Percentiles rank a stretch among this genome's conserved stretches.
phyloP scores from a whole-genome alignment of 805 yeast species.

The Saturnispora halmiae region DNA sequence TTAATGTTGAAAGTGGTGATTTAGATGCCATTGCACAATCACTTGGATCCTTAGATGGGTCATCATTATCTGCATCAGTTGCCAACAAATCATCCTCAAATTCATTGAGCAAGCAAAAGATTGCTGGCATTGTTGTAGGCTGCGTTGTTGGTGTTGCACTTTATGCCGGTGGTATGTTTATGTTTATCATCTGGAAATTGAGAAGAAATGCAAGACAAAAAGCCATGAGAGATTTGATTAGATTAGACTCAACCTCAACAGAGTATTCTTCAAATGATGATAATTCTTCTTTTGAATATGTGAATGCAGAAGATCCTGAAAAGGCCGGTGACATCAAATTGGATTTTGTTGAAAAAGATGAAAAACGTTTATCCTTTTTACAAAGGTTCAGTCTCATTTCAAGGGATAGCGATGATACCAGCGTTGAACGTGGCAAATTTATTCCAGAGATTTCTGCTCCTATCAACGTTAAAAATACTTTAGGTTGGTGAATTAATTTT shows the following conservation, averaged over 20 bases:
- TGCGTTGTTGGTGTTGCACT: constrained; percentile 67
- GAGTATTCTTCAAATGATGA: constrained; percentile 1
- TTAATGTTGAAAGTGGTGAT: constrained; percentile 6
- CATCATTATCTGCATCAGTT: constrained; percentile 13
- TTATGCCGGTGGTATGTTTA: constrained; percentile 28
- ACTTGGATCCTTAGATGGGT: constrained; percentile 25
- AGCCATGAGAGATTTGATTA: constrained; percentile 5
- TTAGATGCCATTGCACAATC: constrained; percentile 8
- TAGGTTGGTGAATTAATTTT: constrained; percentile 46
- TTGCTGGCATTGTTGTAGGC: constrained; percentile 66
- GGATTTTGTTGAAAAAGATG: constrained; percentile 5
- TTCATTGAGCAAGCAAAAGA: neutral
- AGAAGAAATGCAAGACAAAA: constrained; percentile 8
- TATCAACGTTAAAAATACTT: constrained; percentile 58
- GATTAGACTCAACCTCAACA: constrained; percentile 9
- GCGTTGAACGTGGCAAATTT: constrained; percentile 20
- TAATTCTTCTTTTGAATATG: neutral
- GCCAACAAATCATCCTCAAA: neutral
- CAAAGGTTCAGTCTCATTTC: constrained; percentile 11
- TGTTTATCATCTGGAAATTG: constrained; percentile 9
- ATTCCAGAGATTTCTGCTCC: constrained; percentile 54
- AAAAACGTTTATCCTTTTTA: constrained; percentile 11
- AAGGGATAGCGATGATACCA: constrained; percentile 9
- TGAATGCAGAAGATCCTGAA: neutral
- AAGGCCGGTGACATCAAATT: constrained; percentile 11